Base-by-base conservation (phyloP, 306 rosid species). In the Gastrolobium bilobum region DNA sequence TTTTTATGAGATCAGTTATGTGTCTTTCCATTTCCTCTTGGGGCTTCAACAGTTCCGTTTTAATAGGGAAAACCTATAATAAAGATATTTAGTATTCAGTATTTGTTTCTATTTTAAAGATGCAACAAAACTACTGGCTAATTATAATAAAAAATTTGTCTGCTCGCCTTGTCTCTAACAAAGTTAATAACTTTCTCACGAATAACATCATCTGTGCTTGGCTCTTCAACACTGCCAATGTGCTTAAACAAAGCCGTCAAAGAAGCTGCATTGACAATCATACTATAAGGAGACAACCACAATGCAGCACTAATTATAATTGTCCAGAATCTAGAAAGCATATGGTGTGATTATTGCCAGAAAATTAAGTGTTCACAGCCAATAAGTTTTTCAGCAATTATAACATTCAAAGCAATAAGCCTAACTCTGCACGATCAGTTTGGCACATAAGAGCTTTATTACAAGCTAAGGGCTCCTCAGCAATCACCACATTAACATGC, bases 21-120 rank as follows among this genome's bases (percentile, higher is more conserved):
- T 95, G 97, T 76, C 97, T 90, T 86, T 95, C 98, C 99, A 93
- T 95, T 85, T 93, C 98, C 80, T 93, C 98, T 44, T 80, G 96
- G 68, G 98, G 99, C 86, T 91, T 95, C 87, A 95, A 74, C 57
- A 95, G 89, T 85, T 95, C 99, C 46, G 86, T 83, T 89, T 93
- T 95, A 39, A 90, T 82, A 71, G 99, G 94, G 71, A 95, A 93
- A 71, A 95, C 97, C 99, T 95, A 82, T 72, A 70, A 46, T 63
- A 14, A 9, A 86, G 71, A 74, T 53, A 68, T 61, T 73, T 54
- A 86, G 80, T 68, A 50, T 68, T 58, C 53, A 68, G 81, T 63
- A 59, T 73, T 58, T 29, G 50, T 56, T 75, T 51, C 3, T 67
- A 37, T 48, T 44, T 58, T 68, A 67, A 53, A 65, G 43, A 79